A percentile compares a stretch with the other conserved stretches of the same genome.
Conservation (phyloP, 345 rosid species). For the Theobroma cacao region DNA sequence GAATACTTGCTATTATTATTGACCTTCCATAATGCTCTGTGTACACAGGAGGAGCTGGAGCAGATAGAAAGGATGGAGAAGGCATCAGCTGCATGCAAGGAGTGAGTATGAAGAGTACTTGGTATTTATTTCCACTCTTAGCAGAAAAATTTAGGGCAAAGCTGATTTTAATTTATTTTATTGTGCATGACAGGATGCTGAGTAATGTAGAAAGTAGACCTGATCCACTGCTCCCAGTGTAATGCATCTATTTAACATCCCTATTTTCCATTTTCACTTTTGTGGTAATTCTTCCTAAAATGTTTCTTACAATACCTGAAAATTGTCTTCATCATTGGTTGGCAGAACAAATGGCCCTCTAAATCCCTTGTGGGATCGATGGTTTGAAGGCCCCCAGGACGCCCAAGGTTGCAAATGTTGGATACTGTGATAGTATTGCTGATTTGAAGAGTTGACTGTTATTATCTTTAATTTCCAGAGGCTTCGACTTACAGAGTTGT, state of each 20-base stretch:
- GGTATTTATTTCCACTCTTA: not conserved
- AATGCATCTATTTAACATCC: constrained; percentile 14
- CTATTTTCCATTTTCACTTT: not conserved
- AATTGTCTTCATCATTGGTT: constrained; percentile 5
- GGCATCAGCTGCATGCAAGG: constrained; percentile 70
- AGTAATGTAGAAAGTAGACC: constrained; percentile 53
- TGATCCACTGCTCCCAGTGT: constrained; percentile 79
- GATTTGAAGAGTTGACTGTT: not conserved
- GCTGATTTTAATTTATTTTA: constrained; percentile 6
- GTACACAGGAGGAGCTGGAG: constrained; percentile 74
- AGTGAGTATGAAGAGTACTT: constrained; percentile 40
- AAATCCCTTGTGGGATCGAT: constrained; percentile 77
- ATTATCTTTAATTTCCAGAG: constrained; percentile 6
- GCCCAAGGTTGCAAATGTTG: constrained; percentile 67
- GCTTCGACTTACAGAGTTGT: constrained; percentile 9
- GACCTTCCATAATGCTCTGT: not conserved
- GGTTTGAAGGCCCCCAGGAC: constrained; percentile 79
- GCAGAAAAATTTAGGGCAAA: not conserved
- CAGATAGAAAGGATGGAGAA: constrained; percentile 65
- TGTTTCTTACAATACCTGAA: not conserved
- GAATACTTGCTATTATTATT: not conserved
- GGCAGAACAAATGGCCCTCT: constrained; percentile 70
- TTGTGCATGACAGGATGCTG: constrained; percentile 45
- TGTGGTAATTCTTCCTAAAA: not conserved
- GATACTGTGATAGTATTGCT: constrained; percentile 47